Conservation (phyloP, 805 yeast genomes). For the Lipomyces yamanashiensis region DNA sequence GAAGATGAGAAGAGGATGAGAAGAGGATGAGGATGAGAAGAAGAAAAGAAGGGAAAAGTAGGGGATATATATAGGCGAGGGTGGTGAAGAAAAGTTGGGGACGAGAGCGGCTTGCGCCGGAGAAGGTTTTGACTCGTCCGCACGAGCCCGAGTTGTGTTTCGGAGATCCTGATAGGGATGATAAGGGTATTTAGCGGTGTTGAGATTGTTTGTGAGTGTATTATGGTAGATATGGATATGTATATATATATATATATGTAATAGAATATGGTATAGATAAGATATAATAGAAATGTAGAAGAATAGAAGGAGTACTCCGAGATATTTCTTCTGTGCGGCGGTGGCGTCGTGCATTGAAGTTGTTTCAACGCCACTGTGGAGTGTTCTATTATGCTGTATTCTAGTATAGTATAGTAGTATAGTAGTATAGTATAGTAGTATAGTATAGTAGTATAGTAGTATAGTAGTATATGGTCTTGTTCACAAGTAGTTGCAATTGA, state of each 20-base stretch:
- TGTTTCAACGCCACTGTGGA: background rate
- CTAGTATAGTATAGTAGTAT: background rate
- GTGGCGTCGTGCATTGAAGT: background rate
- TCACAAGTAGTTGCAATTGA: no score
- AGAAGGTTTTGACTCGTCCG: constrained; percentile 5
- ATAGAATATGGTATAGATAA: no score
- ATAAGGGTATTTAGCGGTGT: background rate
- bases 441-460: background rate
- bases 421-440: no score
- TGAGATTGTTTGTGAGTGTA: no score
- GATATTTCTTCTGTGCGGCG: background rate
- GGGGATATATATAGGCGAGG: background rate
- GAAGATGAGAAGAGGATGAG: background rate
- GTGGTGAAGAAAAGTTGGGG: background rate
- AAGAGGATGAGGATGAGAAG: constrained; percentile 1
- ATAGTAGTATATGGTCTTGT: no score
- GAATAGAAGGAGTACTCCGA: background rate
- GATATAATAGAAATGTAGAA: no score
- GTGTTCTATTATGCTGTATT: no score
- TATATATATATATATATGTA: no score
- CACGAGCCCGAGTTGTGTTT: background rate
- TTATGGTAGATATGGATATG: no score
- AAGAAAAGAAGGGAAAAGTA: background rate
- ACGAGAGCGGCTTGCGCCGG: background rate
- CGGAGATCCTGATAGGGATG: background rate